Evolutionary conservation across 148 eudicot species (phyloP).

Genomic region (Diospyros kaki): DNA sequence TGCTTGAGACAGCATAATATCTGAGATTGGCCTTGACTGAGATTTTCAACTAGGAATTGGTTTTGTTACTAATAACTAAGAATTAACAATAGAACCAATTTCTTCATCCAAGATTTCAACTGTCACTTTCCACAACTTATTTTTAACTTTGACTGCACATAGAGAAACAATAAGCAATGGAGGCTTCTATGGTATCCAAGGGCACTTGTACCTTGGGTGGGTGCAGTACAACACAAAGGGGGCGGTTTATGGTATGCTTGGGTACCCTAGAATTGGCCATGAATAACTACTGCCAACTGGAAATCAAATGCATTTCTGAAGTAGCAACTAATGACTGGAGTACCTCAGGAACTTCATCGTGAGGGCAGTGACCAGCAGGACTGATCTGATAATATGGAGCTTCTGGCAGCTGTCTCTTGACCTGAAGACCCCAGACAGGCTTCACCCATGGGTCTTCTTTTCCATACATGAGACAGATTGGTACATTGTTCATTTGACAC

Average conservation of each 20-base stretch:
- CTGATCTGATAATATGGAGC: slow-evolving; percentile 91
- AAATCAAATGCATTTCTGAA: background rate
- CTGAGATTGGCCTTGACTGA: no score
- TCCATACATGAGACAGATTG: slow-evolving; percentile 83
- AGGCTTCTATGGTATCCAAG: no score
- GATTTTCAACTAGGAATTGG: no score
- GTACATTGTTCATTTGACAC: slow-evolving; percentile 49
- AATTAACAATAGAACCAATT: slow-evolving; percentile 4
- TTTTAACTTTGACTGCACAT: background rate
- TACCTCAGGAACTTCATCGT: slow-evolving; percentile 99
- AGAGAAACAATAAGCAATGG: no score
- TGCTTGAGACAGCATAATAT: no score
- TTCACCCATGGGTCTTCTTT: slow-evolving; percentile 98
- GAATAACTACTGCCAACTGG: no score
- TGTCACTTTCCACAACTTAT: background rate
- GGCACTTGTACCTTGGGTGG: no score
- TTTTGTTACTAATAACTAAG: background rate
- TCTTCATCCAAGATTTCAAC: background rate
- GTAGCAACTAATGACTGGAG: background rate
- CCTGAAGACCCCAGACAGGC: slow-evolving; percentile 83
- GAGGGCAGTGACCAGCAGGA: slow-evolving; percentile 99
- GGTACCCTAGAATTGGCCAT: no score
- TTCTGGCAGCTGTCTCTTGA: slow-evolving; percentile 70
- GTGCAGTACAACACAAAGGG: no score
- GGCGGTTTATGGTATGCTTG: no score